phyloP scores from a whole-genome alignment of 2,329 filamentous ascomycete genomes.

The Epichloe aotearoae region DNA sequence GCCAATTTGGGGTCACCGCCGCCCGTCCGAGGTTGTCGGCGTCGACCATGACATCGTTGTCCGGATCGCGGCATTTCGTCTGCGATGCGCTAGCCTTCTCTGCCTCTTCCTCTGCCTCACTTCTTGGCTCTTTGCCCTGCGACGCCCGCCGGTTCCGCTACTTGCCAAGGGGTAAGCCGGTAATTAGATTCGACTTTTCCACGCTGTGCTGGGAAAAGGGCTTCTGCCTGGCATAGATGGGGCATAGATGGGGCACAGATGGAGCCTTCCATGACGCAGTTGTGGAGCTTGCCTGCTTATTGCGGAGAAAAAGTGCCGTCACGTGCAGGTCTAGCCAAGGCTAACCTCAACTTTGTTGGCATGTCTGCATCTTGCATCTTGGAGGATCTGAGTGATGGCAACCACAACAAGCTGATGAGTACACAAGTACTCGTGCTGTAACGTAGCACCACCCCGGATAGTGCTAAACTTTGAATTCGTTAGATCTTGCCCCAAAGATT shows the following conservation, averaged over 20 bases:
- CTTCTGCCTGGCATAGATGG: background rate
- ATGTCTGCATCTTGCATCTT: no score
- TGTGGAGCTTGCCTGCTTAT: background rate
- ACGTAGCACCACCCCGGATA: no score
- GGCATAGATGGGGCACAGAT: no score
- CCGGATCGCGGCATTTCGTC: constrained; percentile 1
- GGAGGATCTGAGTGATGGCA: no score
- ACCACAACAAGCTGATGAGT: no score
- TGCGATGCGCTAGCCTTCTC: background rate
- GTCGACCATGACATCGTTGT: constrained; percentile 1
- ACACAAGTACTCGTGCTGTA: no score
- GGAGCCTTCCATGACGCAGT: constrained; percentile 1
- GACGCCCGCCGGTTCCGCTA: background rate
- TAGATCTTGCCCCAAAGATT: no score
- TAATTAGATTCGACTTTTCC: background rate
- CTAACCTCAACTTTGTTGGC: background rate
- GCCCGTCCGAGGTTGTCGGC: background rate
- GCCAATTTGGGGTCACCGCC: background rate
- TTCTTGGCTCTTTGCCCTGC: background rate
- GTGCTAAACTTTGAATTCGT: background rate
- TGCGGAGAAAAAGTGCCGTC: background rate
- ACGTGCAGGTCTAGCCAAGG: background rate
- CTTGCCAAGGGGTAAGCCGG: background rate
- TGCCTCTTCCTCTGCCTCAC: background rate
- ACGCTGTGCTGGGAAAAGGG: background rate